Evolutionary conservation across 306 rosid species (phyloP), one percentile per base, ranked within the genome.

Genomic region (Calophaca sinica): DNA sequence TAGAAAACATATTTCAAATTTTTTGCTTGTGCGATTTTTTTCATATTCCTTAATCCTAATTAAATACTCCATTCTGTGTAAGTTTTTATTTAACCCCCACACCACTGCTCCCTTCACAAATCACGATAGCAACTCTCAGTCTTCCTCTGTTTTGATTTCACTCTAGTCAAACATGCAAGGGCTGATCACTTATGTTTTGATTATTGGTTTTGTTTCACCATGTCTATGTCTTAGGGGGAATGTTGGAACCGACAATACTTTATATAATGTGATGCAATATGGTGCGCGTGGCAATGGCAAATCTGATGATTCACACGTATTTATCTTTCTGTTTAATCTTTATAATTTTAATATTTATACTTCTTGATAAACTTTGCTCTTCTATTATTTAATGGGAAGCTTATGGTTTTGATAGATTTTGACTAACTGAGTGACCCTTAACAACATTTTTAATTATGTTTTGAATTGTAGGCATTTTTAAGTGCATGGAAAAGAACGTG

Each of bases 231-330:
- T 6, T 5, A 32, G 46, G 58, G 2, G 1, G 33, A 13, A 58
- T 9, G 4, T 35, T 7, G 8, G 0, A 62, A 60, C 6, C 52
- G 0, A 32, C 48, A 50, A 15, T 26, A 44, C 10, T 46, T 3
- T 15, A 2, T 28, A 1, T 26, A 28, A 77, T 59, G 76, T 77
- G 35, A 20, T 38, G 36, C n/a, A 49, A 2, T 77, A 35, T 77
- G 81, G 81, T 11, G 81, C 76, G 49, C 5, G n/a, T 7, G 76
- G 76, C 0, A 36, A 77, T 68, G 81, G 81, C 4, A 33, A 11
- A 12, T 32, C 36, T 0, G 75, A 68, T 48, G 81, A 77, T 68
- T 58, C 76, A 6, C 29, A 36, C 9, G 81, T 76, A 63, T 2
- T 3, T 53, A 2, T 15, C 5, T 52, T 65, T 62, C 2, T 55